phyloP scores from a whole-genome alignment of 148 eudicot species.

The Cornus controversa region DNA sequence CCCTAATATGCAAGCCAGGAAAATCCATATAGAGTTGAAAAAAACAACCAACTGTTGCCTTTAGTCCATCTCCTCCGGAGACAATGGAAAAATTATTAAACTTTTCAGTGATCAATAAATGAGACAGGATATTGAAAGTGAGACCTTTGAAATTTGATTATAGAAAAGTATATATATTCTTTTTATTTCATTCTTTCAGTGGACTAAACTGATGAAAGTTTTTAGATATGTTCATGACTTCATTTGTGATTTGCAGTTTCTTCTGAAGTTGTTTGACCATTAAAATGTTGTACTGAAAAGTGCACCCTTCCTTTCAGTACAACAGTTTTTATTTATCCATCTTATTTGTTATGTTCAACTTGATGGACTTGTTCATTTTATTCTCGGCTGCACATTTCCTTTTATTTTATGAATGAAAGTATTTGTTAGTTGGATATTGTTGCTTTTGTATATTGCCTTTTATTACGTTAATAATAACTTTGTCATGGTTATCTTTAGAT shows the following conservation, averaged over 20 bases:
- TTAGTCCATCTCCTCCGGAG: no score
- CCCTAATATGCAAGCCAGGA: no score
- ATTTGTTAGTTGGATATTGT: not conserved
- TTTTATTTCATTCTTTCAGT: no score
- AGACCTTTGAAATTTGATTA: no score
- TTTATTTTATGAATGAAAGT: not conserved
- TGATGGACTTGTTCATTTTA: not conserved
- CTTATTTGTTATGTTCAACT: not conserved
- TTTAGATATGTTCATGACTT: not conserved
- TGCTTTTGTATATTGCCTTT: not conserved
- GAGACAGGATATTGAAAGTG: no score
- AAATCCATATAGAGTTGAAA: no score
- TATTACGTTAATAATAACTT: conserved; percentile 5
- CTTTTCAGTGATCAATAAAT: no score
- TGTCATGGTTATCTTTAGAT: conserved; percentile 47
- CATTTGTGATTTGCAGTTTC: not conserved
- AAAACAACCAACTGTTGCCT: no score
- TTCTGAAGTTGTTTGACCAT: no score
- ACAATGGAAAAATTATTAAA: no score
- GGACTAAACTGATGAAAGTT: not conserved
- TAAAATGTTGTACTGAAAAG: no score
- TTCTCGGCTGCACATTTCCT: not conserved
- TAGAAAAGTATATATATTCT: no score
- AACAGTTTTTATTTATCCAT: not conserved
- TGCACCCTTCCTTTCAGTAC: not conserved